Percentiles rank a stretch among this genome's conserved stretches.
phyloP scores from a whole-genome alignment of 305 asterid species.

The Solanum aculeatissimum region DNA sequence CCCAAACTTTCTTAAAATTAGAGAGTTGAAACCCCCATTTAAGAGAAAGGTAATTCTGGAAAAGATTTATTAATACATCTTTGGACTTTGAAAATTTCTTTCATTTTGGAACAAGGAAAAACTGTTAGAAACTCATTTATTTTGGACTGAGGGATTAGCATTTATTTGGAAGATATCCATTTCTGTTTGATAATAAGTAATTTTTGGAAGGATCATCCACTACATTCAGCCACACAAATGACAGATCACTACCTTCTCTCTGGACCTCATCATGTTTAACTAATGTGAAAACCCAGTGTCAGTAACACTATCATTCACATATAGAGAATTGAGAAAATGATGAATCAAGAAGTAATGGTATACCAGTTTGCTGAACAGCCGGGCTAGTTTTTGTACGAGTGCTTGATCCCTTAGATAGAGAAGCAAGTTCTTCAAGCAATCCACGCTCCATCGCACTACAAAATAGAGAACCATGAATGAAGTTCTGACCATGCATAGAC shows the following conservation, averaged over 20 bases:
- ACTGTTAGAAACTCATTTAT: too few species aligned
- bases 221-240: neutral
- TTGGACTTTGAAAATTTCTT: neutral
- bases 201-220: neutral
- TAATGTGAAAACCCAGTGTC: neutral
- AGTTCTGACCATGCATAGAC: neutral
- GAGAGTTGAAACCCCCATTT: neutral
- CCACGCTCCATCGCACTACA: constrained; percentile 79
- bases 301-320: neutral
- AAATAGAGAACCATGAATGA: neutral
- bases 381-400: constrained; percentile 52
- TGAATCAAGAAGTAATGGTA: constrained; percentile 2
- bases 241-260: neutral
- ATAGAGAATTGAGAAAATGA: neutral
- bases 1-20: neutral
- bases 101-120: neutral
- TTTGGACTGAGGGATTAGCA: neutral
- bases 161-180: neutral
- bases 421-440: constrained; percentile 79
- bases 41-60: neutral
- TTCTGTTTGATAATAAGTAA: neutral
- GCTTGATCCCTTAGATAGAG: constrained; percentile 45
- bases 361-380: constrained; percentile 60
- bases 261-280: neutral
- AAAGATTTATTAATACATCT: neutral